Percentiles rank a stretch among this genome's conserved stretches.
Conservation (phyloP, 305 asterid species). For the Fraxinus platypoda region DNA sequence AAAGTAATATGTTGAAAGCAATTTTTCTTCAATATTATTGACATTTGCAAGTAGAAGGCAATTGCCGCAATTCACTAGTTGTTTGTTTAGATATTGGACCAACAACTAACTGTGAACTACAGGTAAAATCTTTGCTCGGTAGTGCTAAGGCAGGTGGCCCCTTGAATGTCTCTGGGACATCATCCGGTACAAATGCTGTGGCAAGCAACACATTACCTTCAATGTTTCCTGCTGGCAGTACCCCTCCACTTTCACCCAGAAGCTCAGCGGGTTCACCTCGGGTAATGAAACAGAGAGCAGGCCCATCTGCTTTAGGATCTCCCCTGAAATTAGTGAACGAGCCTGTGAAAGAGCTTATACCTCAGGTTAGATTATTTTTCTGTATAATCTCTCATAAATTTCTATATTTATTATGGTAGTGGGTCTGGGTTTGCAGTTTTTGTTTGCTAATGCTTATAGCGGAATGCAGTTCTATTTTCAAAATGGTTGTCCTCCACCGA, state of each 20-base stretch:
- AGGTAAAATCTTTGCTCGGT: constrained; percentile 83
- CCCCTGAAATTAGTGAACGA: constrained; percentile 48
- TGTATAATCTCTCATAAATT: constrained; percentile 1
- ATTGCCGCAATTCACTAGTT: neutral
- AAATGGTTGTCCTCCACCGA: constrained; percentile 89
- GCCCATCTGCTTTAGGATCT: constrained; percentile 47
- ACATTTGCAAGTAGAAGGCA: constrained; percentile 16
- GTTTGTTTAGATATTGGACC: neutral
- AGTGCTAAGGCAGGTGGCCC: constrained; percentile 77
- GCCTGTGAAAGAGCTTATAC: constrained; percentile 46
- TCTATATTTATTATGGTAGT: neutral
- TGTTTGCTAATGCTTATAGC: neutral
- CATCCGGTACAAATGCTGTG: constrained; percentile 63
- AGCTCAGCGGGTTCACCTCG: constrained; percentile 57
- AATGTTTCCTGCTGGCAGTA: constrained; percentile 96
- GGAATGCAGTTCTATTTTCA: constrained; percentile 84
- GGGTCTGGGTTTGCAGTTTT: neutral
- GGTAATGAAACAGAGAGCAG: constrained; percentile 40
- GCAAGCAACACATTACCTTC: constrained; percentile 79
- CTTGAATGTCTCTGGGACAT: constrained; percentile 58
- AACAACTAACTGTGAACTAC: constrained; percentile 24
- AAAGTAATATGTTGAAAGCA: neutral
- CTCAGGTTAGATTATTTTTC: constrained; percentile 35
- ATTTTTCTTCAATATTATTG: constrained; percentile 2
- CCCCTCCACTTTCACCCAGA: constrained; percentile 98